phyloP scores from a whole-genome alignment of 1,284 basidiomycete genomes.

The Cutaneotrichosporon dermatis region DNA sequence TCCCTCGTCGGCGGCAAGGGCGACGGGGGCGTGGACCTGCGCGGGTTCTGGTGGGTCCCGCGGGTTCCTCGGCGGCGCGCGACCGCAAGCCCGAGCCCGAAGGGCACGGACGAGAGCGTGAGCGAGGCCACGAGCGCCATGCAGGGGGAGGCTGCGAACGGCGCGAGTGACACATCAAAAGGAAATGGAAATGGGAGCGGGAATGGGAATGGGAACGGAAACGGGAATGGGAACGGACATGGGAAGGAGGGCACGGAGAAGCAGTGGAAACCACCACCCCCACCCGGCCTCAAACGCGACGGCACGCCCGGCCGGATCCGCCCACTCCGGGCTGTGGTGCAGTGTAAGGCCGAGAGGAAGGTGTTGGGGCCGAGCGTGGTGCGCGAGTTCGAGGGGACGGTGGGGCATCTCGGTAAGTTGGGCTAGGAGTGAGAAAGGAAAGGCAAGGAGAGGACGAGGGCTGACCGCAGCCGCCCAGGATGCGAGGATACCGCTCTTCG shows the following conservation, averaged over 20 bases:
- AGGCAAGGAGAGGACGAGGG: neutral
- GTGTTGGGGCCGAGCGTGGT: conserved; percentile 71
- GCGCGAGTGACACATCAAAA: neutral
- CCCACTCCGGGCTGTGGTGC: conserved; percentile 70
- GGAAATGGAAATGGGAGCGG: neutral
- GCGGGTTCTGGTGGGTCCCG: conserved; percentile 89
- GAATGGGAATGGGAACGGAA: too few species aligned
- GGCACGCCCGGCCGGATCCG: conserved; percentile 10
- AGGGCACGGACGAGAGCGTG: too few species aligned
- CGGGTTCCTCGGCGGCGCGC: neutral
- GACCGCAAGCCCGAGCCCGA: neutral
- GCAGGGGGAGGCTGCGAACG: too few species aligned
- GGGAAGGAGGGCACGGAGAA: neutral
- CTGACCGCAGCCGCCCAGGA: neutral
- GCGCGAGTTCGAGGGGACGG: conserved; percentile 80
- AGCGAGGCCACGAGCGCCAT: too few species aligned
- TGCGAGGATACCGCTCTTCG: conserved; percentile 50
- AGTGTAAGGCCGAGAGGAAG: conserved; percentile 85
- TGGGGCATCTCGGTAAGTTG: conserved; percentile 44
- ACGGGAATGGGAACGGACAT: too few species aligned
- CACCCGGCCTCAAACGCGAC: neutral
- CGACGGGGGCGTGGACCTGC: conserved; percentile 82
- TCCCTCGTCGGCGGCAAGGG: conserved; percentile 65
- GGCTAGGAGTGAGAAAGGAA: neutral
- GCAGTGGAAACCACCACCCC: neutral